A percentile compares a stretch with the other conserved stretches of the same genome.
Conservation (phyloP, 78 protist species). For the Guillardia theta region DNA sequence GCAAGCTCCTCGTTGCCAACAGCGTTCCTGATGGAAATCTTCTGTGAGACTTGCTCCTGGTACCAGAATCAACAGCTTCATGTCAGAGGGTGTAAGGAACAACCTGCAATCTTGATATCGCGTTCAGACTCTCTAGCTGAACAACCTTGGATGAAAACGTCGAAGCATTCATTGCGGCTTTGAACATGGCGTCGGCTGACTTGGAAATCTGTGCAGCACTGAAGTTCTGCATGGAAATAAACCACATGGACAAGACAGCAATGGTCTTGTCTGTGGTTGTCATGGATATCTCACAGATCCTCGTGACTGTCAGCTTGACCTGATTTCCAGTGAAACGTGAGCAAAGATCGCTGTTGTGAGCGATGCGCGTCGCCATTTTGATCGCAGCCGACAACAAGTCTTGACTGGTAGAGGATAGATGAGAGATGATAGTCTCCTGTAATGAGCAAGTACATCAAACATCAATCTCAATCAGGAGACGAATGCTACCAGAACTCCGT, state of each 20-base stretch:
- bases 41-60: not conserved
- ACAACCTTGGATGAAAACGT: not conserved
- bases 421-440: too few relatives aligned
- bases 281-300: too few relatives aligned
- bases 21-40: not conserved
- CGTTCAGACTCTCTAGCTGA: not conserved
- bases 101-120: not conserved
- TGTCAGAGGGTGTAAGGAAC: not conserved
- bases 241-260: not conserved
- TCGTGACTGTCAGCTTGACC: too few relatives aligned
- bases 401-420: too few relatives aligned
- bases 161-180: not conserved
- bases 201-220: not conserved
- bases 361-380: too few relatives aligned
- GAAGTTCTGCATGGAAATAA: not conserved
- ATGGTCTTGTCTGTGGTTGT: too few relatives aligned
- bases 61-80: not conserved
- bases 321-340: too few relatives aligned
- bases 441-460: too few relatives aligned
- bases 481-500: too few relatives aligned
- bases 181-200: not conserved
- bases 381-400: too few relatives aligned
- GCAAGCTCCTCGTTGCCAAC: not conserved
- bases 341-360: too few relatives aligned
- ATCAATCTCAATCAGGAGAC: too few relatives aligned